phyloP scores from a whole-genome alignment of 768 basidiomycete species.

The Termitomyces sp. region DNA sequence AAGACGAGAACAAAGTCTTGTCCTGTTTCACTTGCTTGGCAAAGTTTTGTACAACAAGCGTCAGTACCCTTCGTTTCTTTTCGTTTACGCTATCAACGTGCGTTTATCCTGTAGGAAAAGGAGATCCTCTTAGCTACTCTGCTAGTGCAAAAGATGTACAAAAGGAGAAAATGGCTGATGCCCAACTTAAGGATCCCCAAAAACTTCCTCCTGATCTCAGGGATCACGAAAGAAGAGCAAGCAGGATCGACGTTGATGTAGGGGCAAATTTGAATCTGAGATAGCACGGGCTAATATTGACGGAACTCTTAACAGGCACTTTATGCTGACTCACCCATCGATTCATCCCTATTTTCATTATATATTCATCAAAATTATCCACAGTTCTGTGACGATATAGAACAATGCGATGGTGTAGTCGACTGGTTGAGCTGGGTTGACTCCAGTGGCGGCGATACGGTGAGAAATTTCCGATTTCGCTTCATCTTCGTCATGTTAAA shows the following conservation, averaged over 20 bases:
- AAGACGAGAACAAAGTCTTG: conserved; percentile 77
- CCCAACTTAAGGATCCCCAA: conserved; percentile 45
- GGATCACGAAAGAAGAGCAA: conserved; percentile 57
- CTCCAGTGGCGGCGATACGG: conserved; percentile 57
- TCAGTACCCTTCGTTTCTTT: conserved; percentile 27
- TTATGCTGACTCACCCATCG: conserved; percentile 84
- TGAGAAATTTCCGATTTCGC: conserved; percentile 21
- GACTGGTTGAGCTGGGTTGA: conserved; percentile 81
- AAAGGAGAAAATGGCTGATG: conserved; percentile 53
- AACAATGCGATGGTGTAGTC: conserved; percentile 62
- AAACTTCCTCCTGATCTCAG: conserved; percentile 54
- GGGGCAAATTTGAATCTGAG: conserved; percentile 5
- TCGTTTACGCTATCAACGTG: neutral
- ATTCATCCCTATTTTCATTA: conserved; percentile 80
- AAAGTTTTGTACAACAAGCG: conserved; percentile 96
- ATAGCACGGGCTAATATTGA: neutral
- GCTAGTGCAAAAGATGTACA: conserved; percentile 58
- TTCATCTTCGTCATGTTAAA: neutral
- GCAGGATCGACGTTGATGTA: conserved; percentile 76
- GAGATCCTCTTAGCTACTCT: conserved; percentile 54
- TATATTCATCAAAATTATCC: conserved; percentile 95
- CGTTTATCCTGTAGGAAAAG: conserved; percentile 50
- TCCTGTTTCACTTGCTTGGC: conserved; percentile 88
- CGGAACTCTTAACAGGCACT: conserved; percentile 22
- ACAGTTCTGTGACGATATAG: conserved; percentile 73